Evolutionary conservation across 352 stramenopile species (phyloP).

Genomic region (Phytopythium litorale): DNA sequence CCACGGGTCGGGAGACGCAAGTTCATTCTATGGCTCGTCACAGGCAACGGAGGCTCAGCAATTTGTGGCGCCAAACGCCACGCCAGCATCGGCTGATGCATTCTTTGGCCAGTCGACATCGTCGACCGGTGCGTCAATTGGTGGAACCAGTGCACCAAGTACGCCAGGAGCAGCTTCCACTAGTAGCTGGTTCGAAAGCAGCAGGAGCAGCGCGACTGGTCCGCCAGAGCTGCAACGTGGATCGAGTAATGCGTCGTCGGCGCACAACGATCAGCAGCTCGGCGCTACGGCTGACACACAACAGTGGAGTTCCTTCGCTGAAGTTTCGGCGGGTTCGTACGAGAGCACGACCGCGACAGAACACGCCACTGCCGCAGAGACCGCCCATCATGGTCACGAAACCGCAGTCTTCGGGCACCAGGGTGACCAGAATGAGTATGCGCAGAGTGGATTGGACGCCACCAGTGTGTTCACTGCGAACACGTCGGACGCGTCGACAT

Average conservation of each 20-base stretch:
- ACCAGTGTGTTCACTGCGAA: not conserved
- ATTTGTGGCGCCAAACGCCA: not conserved
- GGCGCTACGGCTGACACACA: not conserved
- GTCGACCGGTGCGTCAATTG: constrained; percentile 1
- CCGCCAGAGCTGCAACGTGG: constrained; percentile 2
- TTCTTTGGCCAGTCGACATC: constrained; percentile 19
- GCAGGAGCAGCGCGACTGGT: not conserved
- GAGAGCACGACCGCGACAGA: not conserved
- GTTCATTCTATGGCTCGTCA: constrained; percentile 6
- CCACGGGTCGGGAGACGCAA: not conserved
- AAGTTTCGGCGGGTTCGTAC: not conserved
- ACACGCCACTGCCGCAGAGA: not conserved
- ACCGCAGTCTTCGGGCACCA: not conserved
- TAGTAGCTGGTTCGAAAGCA: constrained; percentile 6
- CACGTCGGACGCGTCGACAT: not conserved
- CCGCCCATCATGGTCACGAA: not conserved
- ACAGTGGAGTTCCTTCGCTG: not conserved
- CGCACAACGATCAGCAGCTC: not conserved
- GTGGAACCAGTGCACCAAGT: not conserved
- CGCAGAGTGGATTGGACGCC: not conserved
- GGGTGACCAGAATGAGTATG: not conserved
- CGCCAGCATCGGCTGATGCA: constrained; percentile 10
- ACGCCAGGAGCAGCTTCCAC: not conserved
- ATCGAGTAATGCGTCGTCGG: not conserved
- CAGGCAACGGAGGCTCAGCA: not conserved